Evolutionary conservation across 768 basidiomycete genomes (phyloP), one percentile per base, ranked within the genome.

Genomic region (Russula vinacea): DNA sequence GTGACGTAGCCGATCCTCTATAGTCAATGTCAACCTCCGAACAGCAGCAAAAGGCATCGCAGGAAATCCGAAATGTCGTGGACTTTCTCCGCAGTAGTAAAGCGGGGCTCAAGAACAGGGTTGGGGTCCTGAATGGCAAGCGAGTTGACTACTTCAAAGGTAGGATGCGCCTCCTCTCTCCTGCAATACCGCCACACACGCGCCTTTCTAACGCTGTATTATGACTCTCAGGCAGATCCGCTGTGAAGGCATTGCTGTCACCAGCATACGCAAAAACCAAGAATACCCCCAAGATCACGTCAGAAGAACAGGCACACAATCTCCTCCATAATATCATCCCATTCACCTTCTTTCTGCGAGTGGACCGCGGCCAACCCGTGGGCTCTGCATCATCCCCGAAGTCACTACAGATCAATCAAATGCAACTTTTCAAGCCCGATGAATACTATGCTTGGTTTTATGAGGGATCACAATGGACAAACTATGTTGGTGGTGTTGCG

Each of bases 111-210:
- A 98, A 97, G 79, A 83, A 88, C 59, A 83, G 92, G 67, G 87
- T 89, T 11, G 97, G 97, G 24, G 89, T 94, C 10, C 77, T 98
- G 71, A 92, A 92, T 70, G 96, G 96, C 26, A 97, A 96, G 76
- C 87, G 96, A 40, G 78, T 95, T 57, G 96, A 98, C 76, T 99
- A 98, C 78, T 99, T 98, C 82, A 99, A 94, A 80, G 97, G 96
- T 94, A 50, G 57, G 69, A 81, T 68, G n/a, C 33, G 8, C 37
- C 26, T 16, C 37, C 26, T 16, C 42, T 53, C 33, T 29, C 40
- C 19, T 63, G 24, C 9, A 53, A n/a, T 61, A 16, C 50, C 32
- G n/a, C 54, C 65, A 35, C 64, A 32, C n/a, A 45, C 66, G 57
- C 58, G 33, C 52, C 60, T 29, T 61, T 40, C 39, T 62, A 42